These are phyloP conservation scores for Pouteria glomerata DNA, from an alignment of 148 eudicot genomes.

Conservation along the genomic window DNA sequence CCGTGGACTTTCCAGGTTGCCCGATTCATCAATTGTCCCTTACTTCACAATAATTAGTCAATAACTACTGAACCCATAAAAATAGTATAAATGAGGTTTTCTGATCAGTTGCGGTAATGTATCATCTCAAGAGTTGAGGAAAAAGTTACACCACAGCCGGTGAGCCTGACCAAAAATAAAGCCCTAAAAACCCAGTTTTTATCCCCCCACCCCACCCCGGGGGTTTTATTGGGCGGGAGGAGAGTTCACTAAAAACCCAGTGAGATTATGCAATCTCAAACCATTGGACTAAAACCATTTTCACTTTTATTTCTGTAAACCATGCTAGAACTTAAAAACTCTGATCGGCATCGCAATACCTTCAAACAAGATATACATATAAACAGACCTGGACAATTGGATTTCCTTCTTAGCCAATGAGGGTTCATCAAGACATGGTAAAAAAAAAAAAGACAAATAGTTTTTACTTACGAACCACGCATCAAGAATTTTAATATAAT, in stretches of 20 bases:
- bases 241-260: background rate
- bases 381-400: background rate
- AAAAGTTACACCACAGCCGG: background rate
- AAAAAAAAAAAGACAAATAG: background rate
- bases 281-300: background rate
- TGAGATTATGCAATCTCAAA: background rate
- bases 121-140: background rate
- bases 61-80: background rate
- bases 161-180: background rate
- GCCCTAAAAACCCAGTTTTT: background rate
- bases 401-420: background rate
- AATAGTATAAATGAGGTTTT: background rate
- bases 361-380: background rate
- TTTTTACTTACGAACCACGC: background rate
- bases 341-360: background rate
- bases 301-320: background rate
- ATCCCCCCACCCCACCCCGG: too few species aligned
- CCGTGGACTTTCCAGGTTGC: background rate
- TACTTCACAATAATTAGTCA: background rate
- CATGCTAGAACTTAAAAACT: background rate
- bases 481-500: background rate
- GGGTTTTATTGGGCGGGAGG: too few species aligned
- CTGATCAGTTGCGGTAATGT: background rate
- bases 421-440: background rate
- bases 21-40: background rate